Evolutionary conservation across 2,329 filamentous ascomycete genomes (phyloP).

Genomic region (Cladosporium halotolerans): DNA sequence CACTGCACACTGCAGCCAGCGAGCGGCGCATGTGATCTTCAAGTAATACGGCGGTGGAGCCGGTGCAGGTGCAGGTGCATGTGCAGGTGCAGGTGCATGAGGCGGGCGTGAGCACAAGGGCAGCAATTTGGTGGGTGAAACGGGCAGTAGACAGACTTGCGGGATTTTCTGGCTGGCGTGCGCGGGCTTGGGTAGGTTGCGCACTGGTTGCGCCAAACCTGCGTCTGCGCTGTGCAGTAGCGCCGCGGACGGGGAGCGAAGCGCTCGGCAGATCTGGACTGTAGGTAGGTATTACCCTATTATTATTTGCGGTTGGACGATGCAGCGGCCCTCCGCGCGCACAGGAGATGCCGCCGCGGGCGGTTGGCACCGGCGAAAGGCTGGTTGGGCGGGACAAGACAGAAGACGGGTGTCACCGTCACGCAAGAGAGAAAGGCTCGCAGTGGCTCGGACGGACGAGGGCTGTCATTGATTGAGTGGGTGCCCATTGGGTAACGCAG

Average conservation of each 20-base stretch:
- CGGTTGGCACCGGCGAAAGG: background rate
- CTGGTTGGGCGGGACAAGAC: background rate
- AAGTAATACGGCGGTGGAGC: background rate
- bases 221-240: slow-evolving; percentile 9
- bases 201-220: slow-evolving; percentile 4
- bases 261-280: slow-evolving; percentile 3
- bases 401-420: background rate
- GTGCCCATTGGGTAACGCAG: no score
- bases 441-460: no score
- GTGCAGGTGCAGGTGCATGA: no score
- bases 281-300: background rate
- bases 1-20: no score
- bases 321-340: no score
- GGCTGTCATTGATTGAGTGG: no score
- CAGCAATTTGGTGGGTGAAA: background rate
- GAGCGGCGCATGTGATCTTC: no score
- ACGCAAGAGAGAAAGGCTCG: no score
- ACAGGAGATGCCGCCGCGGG: background rate
- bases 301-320: no score
- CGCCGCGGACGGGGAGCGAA: background rate
- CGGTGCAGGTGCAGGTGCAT: background rate
- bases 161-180: background rate
- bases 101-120: no score
- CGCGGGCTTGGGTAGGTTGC: background rate
- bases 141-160: background rate